These are phyloP conservation scores for Raffaelea arxii DNA, from an alignment of 2,329 filamentous ascomycete genomes.

Conservation along the genomic window DNA sequence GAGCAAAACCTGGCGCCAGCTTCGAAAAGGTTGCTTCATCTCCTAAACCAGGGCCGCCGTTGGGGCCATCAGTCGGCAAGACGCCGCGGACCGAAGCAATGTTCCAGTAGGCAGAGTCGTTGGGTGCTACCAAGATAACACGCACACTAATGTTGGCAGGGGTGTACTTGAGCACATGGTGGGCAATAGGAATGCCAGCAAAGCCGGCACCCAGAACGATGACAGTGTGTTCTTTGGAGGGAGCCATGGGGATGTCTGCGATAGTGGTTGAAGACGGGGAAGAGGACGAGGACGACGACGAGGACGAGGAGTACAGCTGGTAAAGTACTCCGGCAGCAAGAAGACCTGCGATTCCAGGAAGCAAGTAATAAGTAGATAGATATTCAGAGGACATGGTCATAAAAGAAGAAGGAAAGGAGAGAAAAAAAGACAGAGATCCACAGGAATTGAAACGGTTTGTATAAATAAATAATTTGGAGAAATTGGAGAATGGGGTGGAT, in stretches of 20 bases:
- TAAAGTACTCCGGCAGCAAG: too few species aligned
- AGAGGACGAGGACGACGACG: not conserved
- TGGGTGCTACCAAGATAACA: conserved; percentile 18
- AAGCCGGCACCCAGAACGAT: conserved; percentile 41
- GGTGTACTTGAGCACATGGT: conserved; percentile 38
- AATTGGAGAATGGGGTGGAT: too few species aligned
- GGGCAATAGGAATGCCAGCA: conserved; percentile 36
- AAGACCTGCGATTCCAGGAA: conserved; percentile 7
- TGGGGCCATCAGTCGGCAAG: conserved; percentile 17
- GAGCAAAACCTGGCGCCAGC: conserved; percentile 36
- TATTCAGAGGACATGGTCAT: not conserved
- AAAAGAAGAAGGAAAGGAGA: not conserved
- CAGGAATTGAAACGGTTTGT: too few species aligned
- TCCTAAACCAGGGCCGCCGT: conserved; percentile 6
- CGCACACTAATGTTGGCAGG: conserved; percentile 26
- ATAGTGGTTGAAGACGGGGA: not conserved
- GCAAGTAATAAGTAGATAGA: conserved; percentile 3
- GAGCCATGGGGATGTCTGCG: not conserved
- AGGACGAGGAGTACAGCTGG: conserved; percentile 4
- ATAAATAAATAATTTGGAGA: too few species aligned
- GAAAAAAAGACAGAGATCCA: too few species aligned
- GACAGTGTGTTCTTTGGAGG: conserved; percentile 21
- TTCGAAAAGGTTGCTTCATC: conserved; percentile 30
- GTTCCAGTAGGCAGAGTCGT: conserved; percentile 17
- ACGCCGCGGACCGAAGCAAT: conserved; percentile 16